Conservation (phyloP, 306 rosid genomes). For the Luffa aegyptiaca region DNA sequence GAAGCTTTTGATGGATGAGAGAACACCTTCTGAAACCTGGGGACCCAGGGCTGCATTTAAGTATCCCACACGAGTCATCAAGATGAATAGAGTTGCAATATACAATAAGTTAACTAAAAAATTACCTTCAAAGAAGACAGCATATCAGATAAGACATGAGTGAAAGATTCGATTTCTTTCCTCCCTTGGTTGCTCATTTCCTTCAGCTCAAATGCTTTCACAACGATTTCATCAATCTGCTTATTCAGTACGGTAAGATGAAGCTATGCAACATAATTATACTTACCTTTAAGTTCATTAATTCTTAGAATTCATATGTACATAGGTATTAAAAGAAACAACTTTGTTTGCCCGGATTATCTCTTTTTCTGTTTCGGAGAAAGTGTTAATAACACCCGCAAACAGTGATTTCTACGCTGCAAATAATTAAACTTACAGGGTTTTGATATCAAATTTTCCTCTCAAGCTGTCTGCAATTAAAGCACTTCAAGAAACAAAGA, state of each 20-base stretch:
- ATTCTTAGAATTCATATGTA: neutral
- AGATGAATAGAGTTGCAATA: neutral
- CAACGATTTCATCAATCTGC: constrained; percentile 81
- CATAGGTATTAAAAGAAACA: neutral
- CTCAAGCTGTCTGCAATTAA: neutral
- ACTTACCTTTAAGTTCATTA: neutral
- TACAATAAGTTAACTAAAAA: neutral
- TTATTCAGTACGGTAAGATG: constrained; percentile 11
- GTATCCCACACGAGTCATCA: constrained; percentile 12
- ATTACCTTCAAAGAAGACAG: constrained; percentile 66
- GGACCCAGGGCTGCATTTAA: constrained; percentile 72
- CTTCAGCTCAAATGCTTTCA: constrained; percentile 41
- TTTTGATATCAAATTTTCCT: neutral
- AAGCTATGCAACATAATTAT: neutral
- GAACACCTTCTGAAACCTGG: constrained; percentile 46
- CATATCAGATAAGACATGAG: constrained; percentile 46
- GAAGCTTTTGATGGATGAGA: constrained; percentile 19
- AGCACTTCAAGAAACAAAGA: neutral
- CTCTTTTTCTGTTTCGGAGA: too few relatives aligned
- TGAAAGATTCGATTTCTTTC: constrained; percentile 49
- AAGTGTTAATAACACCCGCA: neutral
- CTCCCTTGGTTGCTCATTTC: constrained; percentile 29
- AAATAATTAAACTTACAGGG: neutral
- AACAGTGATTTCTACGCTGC: neutral
- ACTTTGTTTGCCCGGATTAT: neutral